Evolutionary conservation across 257 asterid species (phyloP), one percentile per base, ranked within the genome.

Genomic region (Solanum appendiculatum): DNA sequence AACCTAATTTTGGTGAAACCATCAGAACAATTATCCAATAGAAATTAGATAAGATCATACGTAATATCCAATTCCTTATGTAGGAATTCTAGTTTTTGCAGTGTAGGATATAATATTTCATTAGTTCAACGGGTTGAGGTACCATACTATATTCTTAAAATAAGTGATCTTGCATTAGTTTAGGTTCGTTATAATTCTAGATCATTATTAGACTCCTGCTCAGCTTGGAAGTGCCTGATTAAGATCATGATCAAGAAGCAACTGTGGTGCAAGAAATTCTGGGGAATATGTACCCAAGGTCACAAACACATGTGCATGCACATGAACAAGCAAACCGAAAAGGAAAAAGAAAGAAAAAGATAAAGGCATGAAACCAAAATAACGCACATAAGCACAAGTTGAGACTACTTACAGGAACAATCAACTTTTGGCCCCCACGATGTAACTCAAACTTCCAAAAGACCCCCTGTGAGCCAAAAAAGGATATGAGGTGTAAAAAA

Each of bases 381-480:
- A 69, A 16, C 73, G 83, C 64, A 37, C 63, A 34, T 37, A 74
- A 15, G 13, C 48, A 72, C 39, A 42, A 91, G 86, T 88, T 90
- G 88, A 86, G 85, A 81, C 44, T 81, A 91, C 98, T 95, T 93
- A 97, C 98, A 87, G 99, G 99, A 92, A 97, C 93, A 88, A 95
- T 92, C 89, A 96, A 90, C 93, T 95, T 97, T 86, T 96, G 99
- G 60, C 96, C 98, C 58, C 98, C 97, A 56, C 99, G 97, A 87
- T 93, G 98, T 90, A 97, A 90, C 93, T 97, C 99, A 87, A 97
- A 93, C 88, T 90, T 97, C 99, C 99, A 96, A 85, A 91, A 83
- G 9, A 96, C 92, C 40, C 99, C 99, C 99, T 97, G 85, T 63
- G 54, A 89, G 60, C 5, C 60, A 75, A 69, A 82, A 82, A 27